Base-by-base conservation (phyloP, 2,329 filamentous ascomycete genomes). In the Colletotrichum australisinense region DNA sequence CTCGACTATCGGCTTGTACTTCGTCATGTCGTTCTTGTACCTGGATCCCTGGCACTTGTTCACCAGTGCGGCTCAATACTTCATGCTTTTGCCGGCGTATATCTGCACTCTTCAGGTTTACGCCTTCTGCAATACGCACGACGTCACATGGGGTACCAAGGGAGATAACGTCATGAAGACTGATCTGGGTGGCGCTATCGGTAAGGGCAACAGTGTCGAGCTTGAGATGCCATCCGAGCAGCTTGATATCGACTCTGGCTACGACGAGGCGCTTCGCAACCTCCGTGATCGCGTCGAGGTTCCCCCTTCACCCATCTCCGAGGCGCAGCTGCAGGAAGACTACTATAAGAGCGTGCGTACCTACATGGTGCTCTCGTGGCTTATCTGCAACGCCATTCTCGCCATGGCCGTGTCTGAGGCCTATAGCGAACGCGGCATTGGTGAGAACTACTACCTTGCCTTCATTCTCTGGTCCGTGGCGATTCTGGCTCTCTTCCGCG, bases 1-100 rank as follows among this genome's bases (percentile, higher is more conserved):
- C 4, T 97, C 95, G 2, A 99, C 97, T 0, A 85, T 98, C 53
- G 97, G 97, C 1, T 88, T 99, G 52, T 99, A 98, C 88, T 97
- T 99, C 86, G 83, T 98, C 84, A 98, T 97, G 92, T 97, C 93
- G 28, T 95, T 99, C 85, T 85, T 99, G 74, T 99, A 99, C 84
- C 90, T 99, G 59, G 97, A 99, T 78, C 97, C 97, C 0, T 99
- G 97, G 97, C 97, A 99, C 87, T 97, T 99, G 94, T 93, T 99
- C 85, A 99, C 97, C 14, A 96, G 93, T 0, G 92, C 94, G 0
- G 90, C 88, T 0, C 95, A 98, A 82, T 99, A 99, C 87, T 98
- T 99, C 81, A 89, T 95, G 59, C 91, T 99, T 30, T 88, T 99
- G 46, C 97, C 97, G 0, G 93, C 89, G 52, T 99, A 98, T 86